Percentiles rank a stretch among this genome's conserved stretches.
These are phyloP conservation scores for Calonectria pseudoreteaudii DNA, from an alignment of 2,329 filamentous ascomycete species.

Conservation along the genomic window DNA sequence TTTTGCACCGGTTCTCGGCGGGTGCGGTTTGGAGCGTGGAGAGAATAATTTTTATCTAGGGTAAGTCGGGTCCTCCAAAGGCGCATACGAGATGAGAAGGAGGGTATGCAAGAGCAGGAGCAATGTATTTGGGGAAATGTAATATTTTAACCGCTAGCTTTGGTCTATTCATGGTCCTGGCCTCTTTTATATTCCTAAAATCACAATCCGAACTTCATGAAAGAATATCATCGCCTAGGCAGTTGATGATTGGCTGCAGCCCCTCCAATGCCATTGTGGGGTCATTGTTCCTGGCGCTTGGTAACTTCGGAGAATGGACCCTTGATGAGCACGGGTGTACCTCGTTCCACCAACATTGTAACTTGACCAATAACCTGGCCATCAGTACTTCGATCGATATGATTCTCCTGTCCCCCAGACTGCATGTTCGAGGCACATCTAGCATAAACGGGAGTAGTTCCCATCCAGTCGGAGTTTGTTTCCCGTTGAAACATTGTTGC, in stretches of 20 bases:
- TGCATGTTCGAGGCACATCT: background rate
- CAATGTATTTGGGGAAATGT: background rate
- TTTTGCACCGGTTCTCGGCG: background rate
- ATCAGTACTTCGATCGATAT: background rate
- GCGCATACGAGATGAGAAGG: background rate
- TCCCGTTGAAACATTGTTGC: background rate
- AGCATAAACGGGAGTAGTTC: background rate
- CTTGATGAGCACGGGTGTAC: background rate
- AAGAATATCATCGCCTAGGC: background rate
- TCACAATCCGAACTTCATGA: background rate
- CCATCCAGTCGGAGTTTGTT: background rate
- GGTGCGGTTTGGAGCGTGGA: background rate
- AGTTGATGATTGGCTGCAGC: background rate
- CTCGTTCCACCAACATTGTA: background rate
- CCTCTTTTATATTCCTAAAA: background rate
- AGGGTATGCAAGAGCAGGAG: background rate
- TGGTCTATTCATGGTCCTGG: background rate
- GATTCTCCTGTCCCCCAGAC: background rate
- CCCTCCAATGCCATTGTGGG: background rate
- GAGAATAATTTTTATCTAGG: background rate
- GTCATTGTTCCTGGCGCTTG: background rate
- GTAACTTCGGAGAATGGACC: background rate
- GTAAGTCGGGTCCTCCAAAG: background rate
- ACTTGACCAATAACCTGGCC: background rate
- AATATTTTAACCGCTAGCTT: background rate